A percentile compares a stretch with the other conserved stretches of the same genome.
Evolutionary conservation across 805 yeast genomes (phyloP).

Genomic region (Pichia sporocuriosa): DNA sequence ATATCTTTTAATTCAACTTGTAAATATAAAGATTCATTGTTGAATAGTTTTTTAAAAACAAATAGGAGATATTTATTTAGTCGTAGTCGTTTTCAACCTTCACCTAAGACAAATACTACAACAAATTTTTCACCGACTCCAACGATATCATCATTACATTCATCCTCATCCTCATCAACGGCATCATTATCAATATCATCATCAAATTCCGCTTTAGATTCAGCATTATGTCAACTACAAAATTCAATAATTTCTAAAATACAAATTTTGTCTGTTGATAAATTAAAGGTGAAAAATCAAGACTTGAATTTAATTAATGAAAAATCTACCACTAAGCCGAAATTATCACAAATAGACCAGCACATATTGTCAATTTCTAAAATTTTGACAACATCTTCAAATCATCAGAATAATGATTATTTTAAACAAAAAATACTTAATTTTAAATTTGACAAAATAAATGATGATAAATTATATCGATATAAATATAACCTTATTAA

Average conservation of each 20-base stretch:
- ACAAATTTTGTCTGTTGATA: neutral
- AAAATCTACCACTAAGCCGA: neutral
- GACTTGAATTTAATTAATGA: neutral
- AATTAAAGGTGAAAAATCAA: neutral
- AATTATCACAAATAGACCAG: neutral
- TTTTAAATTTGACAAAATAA: neutral
- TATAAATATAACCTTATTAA: conserved; percentile 6
- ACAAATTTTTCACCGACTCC: too few relatives aligned
- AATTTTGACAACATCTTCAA: neutral
- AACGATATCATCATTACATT: too few relatives aligned
- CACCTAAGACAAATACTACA: too few relatives aligned
- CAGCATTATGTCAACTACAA: too few relatives aligned
- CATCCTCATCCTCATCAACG: too few relatives aligned
- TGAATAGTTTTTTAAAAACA: neutral
- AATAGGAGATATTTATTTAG: neutral
- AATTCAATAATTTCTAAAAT: neutral
- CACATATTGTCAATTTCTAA: conserved; percentile 1
- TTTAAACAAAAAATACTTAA: neutral
- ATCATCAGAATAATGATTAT: neutral
- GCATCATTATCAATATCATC: too few relatives aligned
- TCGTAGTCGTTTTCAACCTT: conserved; percentile 2
- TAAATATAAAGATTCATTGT: neutral
- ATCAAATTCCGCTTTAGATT: too few relatives aligned
- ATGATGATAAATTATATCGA: neutral
- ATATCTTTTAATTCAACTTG: neutral